Percentiles rank a stretch among this genome's conserved stretches.
Evolutionary conservation across 331 rosid species (phyloP).

Genomic region (Stylosanthes scabra): DNA sequence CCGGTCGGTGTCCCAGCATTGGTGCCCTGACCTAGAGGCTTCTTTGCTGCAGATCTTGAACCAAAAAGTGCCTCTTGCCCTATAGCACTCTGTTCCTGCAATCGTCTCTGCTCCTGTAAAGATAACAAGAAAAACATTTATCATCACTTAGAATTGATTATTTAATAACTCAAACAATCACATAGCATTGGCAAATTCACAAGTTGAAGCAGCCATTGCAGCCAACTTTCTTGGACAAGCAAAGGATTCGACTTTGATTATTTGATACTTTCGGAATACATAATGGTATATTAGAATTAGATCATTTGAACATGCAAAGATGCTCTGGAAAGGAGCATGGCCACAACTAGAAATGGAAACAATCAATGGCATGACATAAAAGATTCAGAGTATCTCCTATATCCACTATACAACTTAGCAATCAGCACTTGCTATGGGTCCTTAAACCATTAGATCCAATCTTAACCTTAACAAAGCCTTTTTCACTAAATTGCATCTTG

Average conservation of each 20-base stretch:
- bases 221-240: conserved; percentile 23
- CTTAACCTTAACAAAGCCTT: too few species aligned
- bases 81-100: conserved; percentile 69
- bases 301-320: background rate
- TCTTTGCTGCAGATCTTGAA: conserved; percentile 70
- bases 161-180: background rate
- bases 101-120: conserved; percentile 72
- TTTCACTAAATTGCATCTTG: too few species aligned
- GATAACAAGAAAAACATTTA: conserved; percentile 13
- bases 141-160: background rate
- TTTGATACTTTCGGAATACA: background rate
- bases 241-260: background rate
- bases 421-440: conserved; percentile 11
- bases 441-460: background rate
- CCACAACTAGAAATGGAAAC: background rate
- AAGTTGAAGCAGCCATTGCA: background rate
- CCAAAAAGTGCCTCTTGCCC: conserved; percentile 83
- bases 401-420: background rate
- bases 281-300: conserved; percentile 13
- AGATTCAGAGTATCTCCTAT: background rate
- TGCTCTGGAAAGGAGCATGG: background rate
- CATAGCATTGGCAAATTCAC: conserved; percentile 2
- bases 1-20: conserved; percentile 71
- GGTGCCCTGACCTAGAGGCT: conserved; percentile 73
- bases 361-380: background rate